Percentiles rank a stretch among this genome's conserved stretches.
phyloP scores from a whole-genome alignment of 2,329 filamentous ascomycete species.

The Neofusicoccum sp. region DNA sequence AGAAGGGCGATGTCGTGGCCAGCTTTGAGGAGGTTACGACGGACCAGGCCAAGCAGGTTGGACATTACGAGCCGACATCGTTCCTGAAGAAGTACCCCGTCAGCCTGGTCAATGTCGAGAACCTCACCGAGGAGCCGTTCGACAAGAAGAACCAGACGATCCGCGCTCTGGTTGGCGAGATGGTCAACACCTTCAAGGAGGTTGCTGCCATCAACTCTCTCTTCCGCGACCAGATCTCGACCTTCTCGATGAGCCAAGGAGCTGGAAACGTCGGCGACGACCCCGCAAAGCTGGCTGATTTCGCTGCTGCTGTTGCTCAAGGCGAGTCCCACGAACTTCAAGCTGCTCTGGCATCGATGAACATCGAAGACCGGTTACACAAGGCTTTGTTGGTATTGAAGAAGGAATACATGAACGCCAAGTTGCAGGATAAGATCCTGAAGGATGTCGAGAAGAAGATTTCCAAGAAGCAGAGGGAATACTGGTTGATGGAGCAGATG shows the following conservation, averaged over 20 bases:
- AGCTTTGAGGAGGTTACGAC: slow-evolving; percentile 86
- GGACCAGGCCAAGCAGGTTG: slow-evolving; percentile 51
- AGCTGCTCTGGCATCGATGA: slow-evolving; percentile 81
- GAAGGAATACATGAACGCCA: slow-evolving; percentile 97
- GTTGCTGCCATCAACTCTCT: slow-evolving; percentile 90
- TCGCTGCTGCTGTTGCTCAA: slow-evolving; percentile 87
- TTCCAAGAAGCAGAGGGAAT: slow-evolving; percentile 93
- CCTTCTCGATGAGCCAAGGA: slow-evolving; percentile 92
- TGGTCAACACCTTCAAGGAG: slow-evolving; percentile 98
- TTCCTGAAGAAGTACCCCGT: slow-evolving; percentile 91
- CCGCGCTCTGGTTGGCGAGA: slow-evolving; percentile 91
- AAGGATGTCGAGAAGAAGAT: slow-evolving; percentile 98
- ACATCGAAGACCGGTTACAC: slow-evolving; percentile 87
- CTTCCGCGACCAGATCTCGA: slow-evolving; percentile 95
- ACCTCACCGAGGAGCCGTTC: slow-evolving; percentile 81
- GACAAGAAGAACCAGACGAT: slow-evolving; percentile 89
- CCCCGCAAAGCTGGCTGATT: slow-evolving; percentile 91
- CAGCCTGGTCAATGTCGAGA: slow-evolving; percentile 93
- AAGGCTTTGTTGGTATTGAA: slow-evolving; percentile 92
- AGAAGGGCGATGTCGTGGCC: slow-evolving; percentile 90
- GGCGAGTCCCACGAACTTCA: slow-evolving; percentile 91
- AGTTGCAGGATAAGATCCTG: slow-evolving; percentile 93
- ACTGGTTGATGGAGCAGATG: slow-evolving; percentile 99
- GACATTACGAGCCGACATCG: slow-evolving; percentile 74
- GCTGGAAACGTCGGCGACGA: slow-evolving; percentile 94